phyloP scores from a whole-genome alignment of 108 stramenopile genomes.

The Skeletonema menzelii region DNA sequence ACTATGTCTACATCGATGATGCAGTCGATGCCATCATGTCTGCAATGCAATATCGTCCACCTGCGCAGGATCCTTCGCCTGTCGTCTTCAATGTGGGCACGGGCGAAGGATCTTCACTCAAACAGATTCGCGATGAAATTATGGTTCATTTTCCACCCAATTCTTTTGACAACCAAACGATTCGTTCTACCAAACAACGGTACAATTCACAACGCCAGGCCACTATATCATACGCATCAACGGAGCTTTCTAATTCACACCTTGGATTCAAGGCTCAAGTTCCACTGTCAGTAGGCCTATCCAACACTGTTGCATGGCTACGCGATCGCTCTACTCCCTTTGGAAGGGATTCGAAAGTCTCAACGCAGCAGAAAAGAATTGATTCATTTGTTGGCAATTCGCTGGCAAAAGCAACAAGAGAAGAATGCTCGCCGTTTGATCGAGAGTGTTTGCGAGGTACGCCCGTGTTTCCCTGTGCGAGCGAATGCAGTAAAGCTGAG shows the following conservation, averaged over 20 bases:
- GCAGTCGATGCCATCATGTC: constrained; percentile 82
- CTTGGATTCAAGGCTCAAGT: constrained; percentile 70
- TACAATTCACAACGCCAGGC: constrained; percentile 4
- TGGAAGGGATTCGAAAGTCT: constrained; percentile 34
- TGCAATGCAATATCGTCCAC: constrained; percentile 75
- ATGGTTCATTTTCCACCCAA: constrained; percentile 44
- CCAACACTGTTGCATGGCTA: constrained; percentile 72
- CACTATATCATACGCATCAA: constrained; percentile 51
- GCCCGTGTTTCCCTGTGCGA: constrained; percentile 84
- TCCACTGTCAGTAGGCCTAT: constrained; percentile 59
- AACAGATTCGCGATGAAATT: constrained; percentile 50
- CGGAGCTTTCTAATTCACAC: constrained; percentile 52
- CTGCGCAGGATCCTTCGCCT: constrained; percentile 23
- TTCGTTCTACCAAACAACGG: background rate
- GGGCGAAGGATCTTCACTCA: constrained; percentile 54
- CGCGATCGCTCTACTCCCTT: constrained; percentile 75
- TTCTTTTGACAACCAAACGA: background rate
- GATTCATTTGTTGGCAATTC: constrained; percentile 13
- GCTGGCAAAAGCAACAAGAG: constrained; percentile 37
- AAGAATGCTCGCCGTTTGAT: constrained; percentile 63
- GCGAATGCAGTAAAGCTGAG: constrained; percentile 68
- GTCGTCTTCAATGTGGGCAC: constrained; percentile 81
- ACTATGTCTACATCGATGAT: constrained; percentile 89
- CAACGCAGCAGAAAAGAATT: constrained; percentile 2
- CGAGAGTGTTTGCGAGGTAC: constrained; percentile 72